Evolutionary conservation across 2,329 filamentous ascomycete genomes (phyloP), one percentile per base, ranked within the genome.

Genomic region (Aulographum hederae): DNA sequence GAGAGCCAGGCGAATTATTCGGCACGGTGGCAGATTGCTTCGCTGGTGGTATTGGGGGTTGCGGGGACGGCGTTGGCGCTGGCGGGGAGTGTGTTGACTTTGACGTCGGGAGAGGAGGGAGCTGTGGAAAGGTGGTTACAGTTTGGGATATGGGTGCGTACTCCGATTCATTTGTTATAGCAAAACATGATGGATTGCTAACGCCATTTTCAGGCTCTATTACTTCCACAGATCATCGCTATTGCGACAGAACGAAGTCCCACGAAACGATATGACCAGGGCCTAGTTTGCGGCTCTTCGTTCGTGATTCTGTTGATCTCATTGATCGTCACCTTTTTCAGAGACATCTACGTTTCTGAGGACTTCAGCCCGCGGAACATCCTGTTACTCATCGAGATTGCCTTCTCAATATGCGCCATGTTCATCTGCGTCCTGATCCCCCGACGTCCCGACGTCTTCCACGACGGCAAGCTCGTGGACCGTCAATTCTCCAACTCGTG

Each of bases 1-100:
- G 70, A 76, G 44, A 70, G 72, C 2, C 47, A 71, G 32, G 61
- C 62, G 15, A 60, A 60, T 25, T 84, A 74, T 45, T 76, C 74
- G 18, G 65, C 69, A 39, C 67, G 57, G 35, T 43, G 61, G 35
- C 63, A 72, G 33, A 77, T 75, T 45, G 38, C 56, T 3, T n/a
- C n/a, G n/a, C n/a, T n/a, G n/a, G n/a, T n/a, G n/a, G 46, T 60
- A 23, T 23, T 25, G 14, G 11, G 18, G 8, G 8, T 31, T 31
- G 12, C 13, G 18, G 34, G 18, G 20, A 33, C 26, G 3, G 13
- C 23, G 13, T 15, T 37, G 3, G 27, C 31, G 8, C 12, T 29
- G 4, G 30, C 26, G n/a, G n/a, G n/a, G n/a, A n/a, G n/a, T n/a
- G n/a, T n/a, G n/a, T n/a, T 14, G 34, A 32, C 10, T 34, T 37